These are phyloP conservation scores for Taxawa tesnikishii DNA, from an alignment of 2,329 filamentous ascomycete genomes.

Conservation along the genomic window DNA sequence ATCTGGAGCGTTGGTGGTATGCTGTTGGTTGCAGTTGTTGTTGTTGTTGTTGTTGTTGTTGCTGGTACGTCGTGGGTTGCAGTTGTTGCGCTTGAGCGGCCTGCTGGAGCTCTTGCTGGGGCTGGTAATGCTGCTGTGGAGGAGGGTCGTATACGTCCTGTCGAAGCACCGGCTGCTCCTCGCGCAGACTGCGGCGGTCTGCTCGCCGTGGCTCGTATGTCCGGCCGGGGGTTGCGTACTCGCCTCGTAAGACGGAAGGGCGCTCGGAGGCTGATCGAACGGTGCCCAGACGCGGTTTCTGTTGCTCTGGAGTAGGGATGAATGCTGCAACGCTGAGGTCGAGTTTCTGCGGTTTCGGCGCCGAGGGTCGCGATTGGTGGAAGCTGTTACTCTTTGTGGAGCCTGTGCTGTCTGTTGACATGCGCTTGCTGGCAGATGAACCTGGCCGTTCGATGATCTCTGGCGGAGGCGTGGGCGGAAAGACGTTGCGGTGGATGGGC, in stretches of 20 bases:
- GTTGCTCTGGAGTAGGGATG: constrained; percentile 15
- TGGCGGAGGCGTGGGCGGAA: constrained; percentile 96
- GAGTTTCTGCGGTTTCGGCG: constrained; percentile 34
- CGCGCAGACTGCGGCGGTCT: not conserved
- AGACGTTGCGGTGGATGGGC: constrained; percentile 64
- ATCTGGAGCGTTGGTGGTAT: constrained; percentile 13
- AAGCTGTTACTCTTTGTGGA: constrained; percentile 25
- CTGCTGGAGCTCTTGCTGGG: constrained; percentile 13
- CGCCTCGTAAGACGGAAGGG: constrained; percentile 10
- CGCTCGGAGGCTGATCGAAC: constrained; percentile 28
- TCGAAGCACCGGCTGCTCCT: too few species aligned
- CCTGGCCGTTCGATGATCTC: constrained; percentile 45
- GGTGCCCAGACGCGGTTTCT: constrained; percentile 19
- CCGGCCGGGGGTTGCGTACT: not conserved
- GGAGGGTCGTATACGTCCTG: too few species aligned
- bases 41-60: constrained; percentile 1
- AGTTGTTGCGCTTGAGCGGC: constrained; percentile 4
- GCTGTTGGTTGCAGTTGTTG: constrained; percentile 7
- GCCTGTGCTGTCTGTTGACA: constrained; percentile 31
- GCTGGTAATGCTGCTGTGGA: constrained; percentile 12
- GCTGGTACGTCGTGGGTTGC: constrained; percentile 4
- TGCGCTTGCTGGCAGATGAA: constrained; percentile 9
- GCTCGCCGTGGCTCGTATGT: not conserved
- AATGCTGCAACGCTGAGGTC: constrained; percentile 37
- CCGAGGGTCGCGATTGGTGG: constrained; percentile 28